phyloP scores from a whole-genome alignment of 2,329 filamentous ascomycete species.

The Pochonia chlamydosporia region DNA sequence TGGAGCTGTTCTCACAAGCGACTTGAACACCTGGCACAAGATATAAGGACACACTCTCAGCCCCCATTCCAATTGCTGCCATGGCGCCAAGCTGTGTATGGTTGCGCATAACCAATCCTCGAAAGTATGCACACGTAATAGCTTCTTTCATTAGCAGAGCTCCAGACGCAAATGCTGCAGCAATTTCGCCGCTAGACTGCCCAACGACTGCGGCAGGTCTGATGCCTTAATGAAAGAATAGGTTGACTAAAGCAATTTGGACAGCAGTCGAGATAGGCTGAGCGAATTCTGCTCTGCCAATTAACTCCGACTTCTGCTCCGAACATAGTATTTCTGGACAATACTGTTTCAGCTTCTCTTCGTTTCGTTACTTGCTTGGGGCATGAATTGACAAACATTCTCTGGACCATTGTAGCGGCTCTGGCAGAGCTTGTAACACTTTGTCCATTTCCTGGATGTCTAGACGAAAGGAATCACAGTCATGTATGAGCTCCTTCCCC shows the following conservation, averaged over 20 bases:
- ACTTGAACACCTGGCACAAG: neutral
- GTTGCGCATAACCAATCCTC: no score
- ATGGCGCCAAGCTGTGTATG: no score
- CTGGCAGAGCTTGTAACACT: no score
- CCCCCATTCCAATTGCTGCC: constrained; percentile 7
- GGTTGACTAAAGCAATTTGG: constrained; percentile 40
- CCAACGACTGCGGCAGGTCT: constrained; percentile 26
- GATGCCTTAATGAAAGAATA: constrained; percentile 25
- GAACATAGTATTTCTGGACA: constrained; percentile 16
- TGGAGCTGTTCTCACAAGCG: constrained; percentile 37
- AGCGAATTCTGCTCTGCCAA: constrained; percentile 33
- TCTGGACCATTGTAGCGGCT: no score
- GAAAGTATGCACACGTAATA: constrained; percentile 27
- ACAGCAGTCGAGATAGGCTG: constrained; percentile 50
- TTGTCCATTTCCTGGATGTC: no score
- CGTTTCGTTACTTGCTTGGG: no score
- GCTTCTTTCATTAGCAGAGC: constrained; percentile 22
- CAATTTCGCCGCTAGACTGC: constrained; percentile 35
- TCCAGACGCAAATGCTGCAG: constrained; percentile 30
- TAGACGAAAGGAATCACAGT: constrained; percentile 12
- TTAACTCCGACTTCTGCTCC: no score
- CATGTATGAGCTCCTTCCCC: constrained; percentile 25
- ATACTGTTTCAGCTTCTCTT: constrained; percentile 2
- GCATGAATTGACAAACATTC: no score
- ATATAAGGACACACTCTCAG: neutral